phyloP scores from a whole-genome alignment of 768 basidiomycete species.

The Cystofilobasidium ferigula region DNA sequence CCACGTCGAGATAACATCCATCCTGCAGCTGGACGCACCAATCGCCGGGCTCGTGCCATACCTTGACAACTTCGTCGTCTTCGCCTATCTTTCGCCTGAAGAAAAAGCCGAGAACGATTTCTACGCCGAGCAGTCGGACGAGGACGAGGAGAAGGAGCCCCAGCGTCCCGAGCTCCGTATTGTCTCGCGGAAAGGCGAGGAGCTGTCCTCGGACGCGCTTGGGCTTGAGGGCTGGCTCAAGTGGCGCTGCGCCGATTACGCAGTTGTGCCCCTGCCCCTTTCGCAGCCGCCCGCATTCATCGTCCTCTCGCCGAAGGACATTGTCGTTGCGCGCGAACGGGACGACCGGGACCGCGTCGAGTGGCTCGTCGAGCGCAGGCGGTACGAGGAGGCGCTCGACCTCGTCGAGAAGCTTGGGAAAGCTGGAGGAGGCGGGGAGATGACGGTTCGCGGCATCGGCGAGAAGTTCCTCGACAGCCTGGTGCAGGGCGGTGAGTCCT shows the following conservation, averaged over 20 bases:
- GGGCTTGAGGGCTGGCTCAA: constrained; percentile 56
- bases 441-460: constrained; percentile 52
- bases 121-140: constrained; percentile 60
- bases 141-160: constrained; percentile 70
- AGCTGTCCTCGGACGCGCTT: constrained; percentile 72
- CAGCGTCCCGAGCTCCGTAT: constrained; percentile 91
- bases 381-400: constrained; percentile 80
- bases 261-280: constrained; percentile 49
- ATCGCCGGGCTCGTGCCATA: constrained; percentile 80
- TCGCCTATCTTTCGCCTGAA: constrained; percentile 77
- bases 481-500: constrained; percentile 57
- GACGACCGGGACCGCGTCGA: constrained; percentile 80
- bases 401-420: constrained; percentile 59
- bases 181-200: constrained; percentile 77
- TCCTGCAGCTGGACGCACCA: constrained; percentile 91
- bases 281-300: constrained; percentile 48
- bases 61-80: constrained; percentile 53
- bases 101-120: constrained; percentile 36
- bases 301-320: constrained; percentile 72
- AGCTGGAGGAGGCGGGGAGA: constrained; percentile 39
- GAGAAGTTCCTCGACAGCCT: constrained; percentile 76
- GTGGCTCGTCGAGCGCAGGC: constrained; percentile 76
- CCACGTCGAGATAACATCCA: constrained; percentile 76
- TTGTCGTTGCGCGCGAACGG: constrained; percentile 75
- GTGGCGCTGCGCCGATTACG: constrained; percentile 89